Conservation (phyloP, 306 rosid genomes). For the Urtica urens region DNA sequence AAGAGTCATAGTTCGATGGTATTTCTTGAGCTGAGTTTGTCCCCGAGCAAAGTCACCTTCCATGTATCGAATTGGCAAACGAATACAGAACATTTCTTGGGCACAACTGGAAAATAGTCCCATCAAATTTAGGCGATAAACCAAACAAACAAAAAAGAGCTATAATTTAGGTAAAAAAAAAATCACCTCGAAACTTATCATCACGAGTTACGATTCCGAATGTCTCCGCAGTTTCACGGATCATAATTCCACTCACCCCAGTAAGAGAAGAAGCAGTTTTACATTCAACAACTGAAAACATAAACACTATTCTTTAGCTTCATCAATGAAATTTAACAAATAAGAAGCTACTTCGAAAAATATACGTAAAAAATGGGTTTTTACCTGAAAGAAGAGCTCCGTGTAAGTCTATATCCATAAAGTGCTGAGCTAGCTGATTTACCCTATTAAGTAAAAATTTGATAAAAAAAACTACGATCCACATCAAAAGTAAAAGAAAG, state of each 20-base stretch:
- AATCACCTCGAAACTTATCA: constrained; percentile 50
- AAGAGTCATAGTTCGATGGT: background rate
- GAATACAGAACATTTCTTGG: constrained; percentile 60
- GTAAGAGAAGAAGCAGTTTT: constrained; percentile 39
- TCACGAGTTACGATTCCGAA: constrained; percentile 67
- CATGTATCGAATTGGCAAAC: constrained; percentile 65
- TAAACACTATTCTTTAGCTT: too few relatives aligned
- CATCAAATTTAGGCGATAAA: background rate
- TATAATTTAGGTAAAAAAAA: constrained; percentile 6
- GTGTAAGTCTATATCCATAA: constrained; percentile 71
- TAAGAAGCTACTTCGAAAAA: too few relatives aligned
- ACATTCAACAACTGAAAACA: constrained; percentile 60
- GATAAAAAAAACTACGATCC: constrained; percentile 17
- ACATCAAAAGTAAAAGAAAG: background rate
- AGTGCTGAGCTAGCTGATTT: constrained; percentile 61
- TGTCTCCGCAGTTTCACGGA: constrained; percentile 76
- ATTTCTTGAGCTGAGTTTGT: constrained; percentile 64
- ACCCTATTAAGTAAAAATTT: constrained; percentile 60
- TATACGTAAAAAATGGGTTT: too few relatives aligned
- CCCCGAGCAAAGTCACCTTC: constrained; percentile 72
- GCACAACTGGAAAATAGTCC: constrained; percentile 70
- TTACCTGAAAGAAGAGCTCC: constrained; percentile 77
- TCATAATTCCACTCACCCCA: constrained; percentile 62
- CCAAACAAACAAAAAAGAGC: background rate
- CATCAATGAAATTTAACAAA: constrained; percentile 12